A percentile compares a stretch with the other conserved stretches of the same genome.
phyloP scores from a whole-genome alignment of 202 grass and related monocot genomes.

The Panicum virgatum region DNA sequence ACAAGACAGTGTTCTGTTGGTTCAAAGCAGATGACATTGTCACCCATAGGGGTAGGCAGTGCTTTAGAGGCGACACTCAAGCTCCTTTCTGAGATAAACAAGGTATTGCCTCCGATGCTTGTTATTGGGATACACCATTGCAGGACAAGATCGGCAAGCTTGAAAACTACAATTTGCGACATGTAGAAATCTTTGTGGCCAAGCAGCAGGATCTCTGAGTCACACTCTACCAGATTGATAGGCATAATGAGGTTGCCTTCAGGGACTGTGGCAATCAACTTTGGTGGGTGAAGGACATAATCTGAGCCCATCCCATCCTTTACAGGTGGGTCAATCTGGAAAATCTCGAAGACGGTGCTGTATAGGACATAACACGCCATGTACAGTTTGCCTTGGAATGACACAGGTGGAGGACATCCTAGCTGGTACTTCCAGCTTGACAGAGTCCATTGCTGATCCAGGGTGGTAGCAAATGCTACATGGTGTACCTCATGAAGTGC shows the following conservation, averaged over 20 bases:
- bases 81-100: not conserved
- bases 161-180: not conserved
- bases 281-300: not conserved
- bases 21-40: not conserved
- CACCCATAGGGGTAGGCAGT: not conserved
- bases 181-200: not conserved
- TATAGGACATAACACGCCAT: too few relatives aligned
- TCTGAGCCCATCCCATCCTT: not conserved
- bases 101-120: not conserved
- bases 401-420: not conserved
- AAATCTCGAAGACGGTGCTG: too few relatives aligned
- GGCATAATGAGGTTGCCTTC: not conserved
- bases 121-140: not conserved
- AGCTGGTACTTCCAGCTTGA: not conserved
- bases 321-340: not conserved
- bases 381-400: slow-evolving; percentile 1
- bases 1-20: not conserved
- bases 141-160: not conserved
- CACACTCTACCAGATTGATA: not conserved
- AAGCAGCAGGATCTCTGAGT: not conserved
- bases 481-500: not conserved
- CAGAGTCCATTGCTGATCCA: not conserved
- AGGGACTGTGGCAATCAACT: not conserved
- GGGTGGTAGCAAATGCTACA: not conserved
- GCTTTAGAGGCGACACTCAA: not conserved